Conservation (phyloP, 805 yeast species). For the Dipodascus albidus region DNA sequence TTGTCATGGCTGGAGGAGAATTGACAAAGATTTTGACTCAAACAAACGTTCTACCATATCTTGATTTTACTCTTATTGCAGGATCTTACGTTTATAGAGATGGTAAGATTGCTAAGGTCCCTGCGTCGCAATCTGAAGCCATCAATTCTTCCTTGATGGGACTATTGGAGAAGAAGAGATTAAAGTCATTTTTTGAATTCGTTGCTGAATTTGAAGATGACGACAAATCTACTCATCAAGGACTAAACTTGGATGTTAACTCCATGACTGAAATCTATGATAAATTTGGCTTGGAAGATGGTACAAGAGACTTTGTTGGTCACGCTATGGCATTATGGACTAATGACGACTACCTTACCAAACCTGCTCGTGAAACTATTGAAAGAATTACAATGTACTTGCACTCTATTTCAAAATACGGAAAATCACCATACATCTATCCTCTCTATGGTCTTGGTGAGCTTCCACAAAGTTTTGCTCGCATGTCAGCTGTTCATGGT, state of each 20-base stretch:
- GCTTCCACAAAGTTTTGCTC: conserved; percentile 95
- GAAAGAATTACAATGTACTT: conserved; percentile 79
- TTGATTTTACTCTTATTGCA: conserved; percentile 93
- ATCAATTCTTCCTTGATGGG: conserved; percentile 89
- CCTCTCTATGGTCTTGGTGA: conserved; percentile 97
- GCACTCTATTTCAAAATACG: conserved; percentile 85
- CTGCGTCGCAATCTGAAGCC: conserved; percentile 86
- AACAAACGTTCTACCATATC: conserved; percentile 90
- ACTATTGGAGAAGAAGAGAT: conserved; percentile 87
- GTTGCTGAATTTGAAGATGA: conserved; percentile 74
- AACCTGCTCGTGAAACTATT: conserved; percentile 86
- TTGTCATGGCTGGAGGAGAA: conserved; percentile 95
- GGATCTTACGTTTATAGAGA: conserved; percentile 89
- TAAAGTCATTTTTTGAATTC: conserved; percentile 84
- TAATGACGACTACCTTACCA: conserved; percentile 75
- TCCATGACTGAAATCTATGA: conserved; percentile 87
- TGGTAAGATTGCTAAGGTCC: conserved; percentile 90
- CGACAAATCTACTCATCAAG: conserved; percentile 70
- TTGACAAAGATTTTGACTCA: conserved; percentile 89
- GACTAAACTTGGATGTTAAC: conserved; percentile 66
- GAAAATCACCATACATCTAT: conserved; percentile 91
- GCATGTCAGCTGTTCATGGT: conserved; percentile 93
- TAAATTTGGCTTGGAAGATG: conserved; percentile 82
- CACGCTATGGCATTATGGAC: conserved; percentile 98
- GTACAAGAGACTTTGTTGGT: conserved; percentile 93